Conservation (phyloP, 192 early-diverging fungal species). For the Coemansia sp. region DNA sequence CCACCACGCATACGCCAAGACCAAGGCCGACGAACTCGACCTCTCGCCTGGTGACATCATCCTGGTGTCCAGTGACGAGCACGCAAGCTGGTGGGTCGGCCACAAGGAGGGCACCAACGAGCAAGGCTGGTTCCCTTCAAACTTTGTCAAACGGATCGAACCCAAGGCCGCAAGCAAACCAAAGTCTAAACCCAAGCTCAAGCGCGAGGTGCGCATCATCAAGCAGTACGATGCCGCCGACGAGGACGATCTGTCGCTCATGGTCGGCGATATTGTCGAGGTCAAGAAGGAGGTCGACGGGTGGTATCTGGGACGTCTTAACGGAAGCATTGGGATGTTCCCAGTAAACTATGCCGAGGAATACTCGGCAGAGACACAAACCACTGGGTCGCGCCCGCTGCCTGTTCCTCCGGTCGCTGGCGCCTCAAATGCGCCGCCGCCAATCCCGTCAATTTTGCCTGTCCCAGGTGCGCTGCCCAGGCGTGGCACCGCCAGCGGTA, state of each 20-base stretch:
- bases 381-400: constrained; percentile 31
- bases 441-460: not conserved
- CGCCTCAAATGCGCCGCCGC: constrained; percentile 17
- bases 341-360: constrained; percentile 59
- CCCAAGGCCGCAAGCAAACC: constrained; percentile 8
- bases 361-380: not conserved
- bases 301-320: constrained; percentile 66
- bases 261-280: constrained; percentile 58
- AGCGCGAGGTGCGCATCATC: constrained; percentile 26
- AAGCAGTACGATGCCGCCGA: constrained; percentile 58
- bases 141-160: constrained; percentile 39
- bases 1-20: constrained; percentile 36
- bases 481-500: constrained; percentile 11
- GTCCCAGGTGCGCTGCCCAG: constrained; percentile 9
- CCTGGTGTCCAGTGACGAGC: constrained; percentile 34
- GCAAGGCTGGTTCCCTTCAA: constrained; percentile 51
- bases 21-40: constrained; percentile 50
- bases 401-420: constrained; percentile 25
- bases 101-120: constrained; percentile 35
- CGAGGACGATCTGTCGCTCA: constrained; percentile 64
- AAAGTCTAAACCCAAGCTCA: constrained; percentile 25
- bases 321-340: constrained; percentile 66
- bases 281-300: constrained; percentile 61
- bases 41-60: constrained; percentile 39
- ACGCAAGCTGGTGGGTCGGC: constrained; percentile 46